Conservation (phyloP, 768 basidiomycete species). For the Pulveroboletus sp. region DNA sequence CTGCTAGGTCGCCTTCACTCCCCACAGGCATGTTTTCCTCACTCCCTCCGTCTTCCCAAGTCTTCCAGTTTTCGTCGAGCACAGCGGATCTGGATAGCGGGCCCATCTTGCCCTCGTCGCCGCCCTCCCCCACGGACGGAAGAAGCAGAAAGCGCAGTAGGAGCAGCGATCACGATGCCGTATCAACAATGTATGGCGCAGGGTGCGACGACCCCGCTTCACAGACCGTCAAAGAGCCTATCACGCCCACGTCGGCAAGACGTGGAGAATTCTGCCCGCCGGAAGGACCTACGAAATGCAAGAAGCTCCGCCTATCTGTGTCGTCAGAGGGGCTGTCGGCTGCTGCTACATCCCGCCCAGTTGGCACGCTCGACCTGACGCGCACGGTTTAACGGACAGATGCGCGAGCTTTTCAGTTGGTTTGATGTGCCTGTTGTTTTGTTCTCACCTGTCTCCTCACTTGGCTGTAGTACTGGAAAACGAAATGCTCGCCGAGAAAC, state of each 20-base stretch:
- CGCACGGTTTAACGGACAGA: not conserved
- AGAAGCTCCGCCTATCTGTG: conserved; percentile 7
- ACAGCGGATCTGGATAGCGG: not conserved
- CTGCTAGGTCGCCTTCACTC: not conserved
- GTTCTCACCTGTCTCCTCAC: not conserved
- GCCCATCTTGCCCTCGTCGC: not conserved
- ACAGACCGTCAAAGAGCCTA: not conserved
- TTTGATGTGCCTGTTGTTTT: too few species aligned
- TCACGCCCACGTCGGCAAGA: not conserved
- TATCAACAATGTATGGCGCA: not conserved
- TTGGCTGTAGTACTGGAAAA: not conserved
- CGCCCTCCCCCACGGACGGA: conserved; percentile 9
- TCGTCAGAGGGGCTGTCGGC: not conserved
- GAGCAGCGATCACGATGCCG: conserved; percentile 4
- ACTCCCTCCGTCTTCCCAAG: not conserved
- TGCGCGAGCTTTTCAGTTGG: too few species aligned
- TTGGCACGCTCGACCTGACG: not conserved
- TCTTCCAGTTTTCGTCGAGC: not conserved
- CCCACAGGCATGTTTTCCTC: not conserved
- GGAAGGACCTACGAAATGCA: conserved; percentile 11
- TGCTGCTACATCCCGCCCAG: not conserved
- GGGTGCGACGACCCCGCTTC: not conserved
- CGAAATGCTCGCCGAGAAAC: not conserved
- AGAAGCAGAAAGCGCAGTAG: conserved; percentile 18
- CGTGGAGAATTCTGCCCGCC: not conserved